A percentile compares a stretch with the other conserved stretches of the same genome.
These are phyloP conservation scores for Acanthamoeba royreba DNA, from an alignment of 208 protist genomes.

Conservation along the genomic window DNA sequence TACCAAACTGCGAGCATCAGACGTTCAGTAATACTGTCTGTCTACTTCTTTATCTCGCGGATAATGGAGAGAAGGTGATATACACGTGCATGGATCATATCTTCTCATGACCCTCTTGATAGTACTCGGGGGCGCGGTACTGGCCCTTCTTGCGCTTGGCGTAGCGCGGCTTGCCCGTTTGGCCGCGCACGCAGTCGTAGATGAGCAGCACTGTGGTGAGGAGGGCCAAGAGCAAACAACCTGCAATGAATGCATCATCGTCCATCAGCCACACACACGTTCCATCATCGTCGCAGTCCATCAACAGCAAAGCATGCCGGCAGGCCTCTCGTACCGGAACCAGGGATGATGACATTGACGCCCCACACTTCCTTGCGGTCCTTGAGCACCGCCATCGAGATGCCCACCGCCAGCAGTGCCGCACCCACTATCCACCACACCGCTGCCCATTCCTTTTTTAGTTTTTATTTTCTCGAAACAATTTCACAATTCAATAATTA, in stretches of 20 bases:
- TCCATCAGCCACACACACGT: background rate
- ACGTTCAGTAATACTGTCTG: too few species aligned
- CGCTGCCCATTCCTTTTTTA: too few species aligned
- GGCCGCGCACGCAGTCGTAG: background rate
- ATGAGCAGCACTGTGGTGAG: background rate
- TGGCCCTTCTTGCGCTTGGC: background rate
- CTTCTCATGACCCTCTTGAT: too few species aligned
- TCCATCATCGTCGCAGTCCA: background rate
- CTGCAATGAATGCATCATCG: background rate
- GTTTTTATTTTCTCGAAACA: too few species aligned
- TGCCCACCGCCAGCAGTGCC: background rate
- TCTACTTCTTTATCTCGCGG: too few species aligned
- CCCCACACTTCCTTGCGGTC: background rate
- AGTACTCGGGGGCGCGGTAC: background rate
- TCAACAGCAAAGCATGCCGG: background rate
- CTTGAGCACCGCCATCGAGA: background rate
- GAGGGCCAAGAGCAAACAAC: background rate
- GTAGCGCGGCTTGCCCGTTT: background rate
- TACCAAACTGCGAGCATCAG: too few species aligned
- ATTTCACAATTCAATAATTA: background rate
- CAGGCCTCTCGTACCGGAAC: background rate
- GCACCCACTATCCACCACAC: background rate
- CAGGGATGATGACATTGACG: background rate
- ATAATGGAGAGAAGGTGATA: too few species aligned
- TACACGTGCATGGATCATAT: too few species aligned